phyloP scores from a whole-genome alignment of 73 alveolate genomes.

The Paramecium primaurelia region DNA sequence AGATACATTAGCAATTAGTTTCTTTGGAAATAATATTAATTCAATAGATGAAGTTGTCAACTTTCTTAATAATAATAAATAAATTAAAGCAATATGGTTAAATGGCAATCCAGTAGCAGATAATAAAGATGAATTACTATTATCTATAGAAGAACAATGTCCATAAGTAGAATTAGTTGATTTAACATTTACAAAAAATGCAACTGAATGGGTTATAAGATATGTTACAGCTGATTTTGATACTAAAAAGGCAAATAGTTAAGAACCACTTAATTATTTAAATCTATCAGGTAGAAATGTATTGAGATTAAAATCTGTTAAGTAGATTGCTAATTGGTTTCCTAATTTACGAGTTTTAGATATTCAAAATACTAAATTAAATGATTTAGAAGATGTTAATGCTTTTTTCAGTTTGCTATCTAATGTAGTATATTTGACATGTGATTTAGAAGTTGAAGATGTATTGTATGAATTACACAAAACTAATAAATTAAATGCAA shows the following conservation, averaged over 20 bases:
- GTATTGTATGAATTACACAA: constrained; percentile 49
- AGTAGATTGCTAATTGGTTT: constrained; percentile 63
- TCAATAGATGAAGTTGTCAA: not conserved
- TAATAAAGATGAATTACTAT: constrained; percentile 64
- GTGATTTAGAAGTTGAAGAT: constrained; percentile 73
- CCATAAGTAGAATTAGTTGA: constrained; percentile 75
- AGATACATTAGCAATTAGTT: not conserved
- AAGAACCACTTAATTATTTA: constrained; percentile 65
- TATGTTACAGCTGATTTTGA: constrained; percentile 66
- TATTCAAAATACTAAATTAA: constrained; percentile 37
- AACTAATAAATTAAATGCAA: constrained; percentile 52
- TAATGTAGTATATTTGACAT: constrained; percentile 52
- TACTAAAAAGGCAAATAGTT: constrained; percentile 40
- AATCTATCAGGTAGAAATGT: constrained; percentile 77
- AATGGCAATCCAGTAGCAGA: constrained; percentile 81
- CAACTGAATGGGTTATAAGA: constrained; percentile 80
- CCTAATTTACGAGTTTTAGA: constrained; percentile 57
- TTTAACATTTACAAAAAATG: constrained; percentile 74
- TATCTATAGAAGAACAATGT: constrained; percentile 67
- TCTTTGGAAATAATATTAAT: not conserved
- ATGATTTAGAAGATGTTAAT: constrained; percentile 59
- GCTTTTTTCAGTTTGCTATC: constrained; percentile 63
- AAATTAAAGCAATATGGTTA: constrained; percentile 82
- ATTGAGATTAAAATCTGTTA: constrained; percentile 20
- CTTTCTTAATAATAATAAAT: constrained; percentile 18